Conservation (phyloP, 257 asterid genomes). For the Ilex asprella region DNA sequence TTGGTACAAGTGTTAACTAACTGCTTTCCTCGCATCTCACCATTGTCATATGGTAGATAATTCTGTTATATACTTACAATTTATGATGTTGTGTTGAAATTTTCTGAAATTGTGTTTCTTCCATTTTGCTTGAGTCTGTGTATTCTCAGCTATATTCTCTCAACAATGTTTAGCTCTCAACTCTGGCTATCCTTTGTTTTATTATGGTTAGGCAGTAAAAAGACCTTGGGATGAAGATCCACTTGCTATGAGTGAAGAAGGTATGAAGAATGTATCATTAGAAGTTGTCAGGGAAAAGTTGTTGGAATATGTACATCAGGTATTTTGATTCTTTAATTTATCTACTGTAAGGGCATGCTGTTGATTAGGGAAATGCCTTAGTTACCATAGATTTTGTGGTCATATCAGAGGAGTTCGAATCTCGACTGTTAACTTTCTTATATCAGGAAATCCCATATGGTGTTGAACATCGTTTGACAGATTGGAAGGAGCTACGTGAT, state of each 20-base stretch:
- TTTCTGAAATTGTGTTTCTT: too few species aligned
- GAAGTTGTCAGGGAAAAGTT: conserved; percentile 85
- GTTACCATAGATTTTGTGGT: too few species aligned
- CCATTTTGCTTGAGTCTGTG: too few species aligned
- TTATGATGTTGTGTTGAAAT: too few species aligned
- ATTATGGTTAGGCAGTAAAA: conserved; percentile 54
- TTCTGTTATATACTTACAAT: too few species aligned
- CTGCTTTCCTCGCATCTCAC: too few species aligned
- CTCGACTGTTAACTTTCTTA: not conserved
- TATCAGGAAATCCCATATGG: conserved; percentile 83
- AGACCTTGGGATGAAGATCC: conserved; percentile 99
- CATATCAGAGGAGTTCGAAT: not conserved
- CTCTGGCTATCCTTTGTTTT: conserved; percentile 5
- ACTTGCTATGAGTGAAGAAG: conserved; percentile 74
- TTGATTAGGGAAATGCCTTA: not conserved
- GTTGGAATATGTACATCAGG: conserved; percentile 91
- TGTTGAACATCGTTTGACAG: conserved; percentile 81
- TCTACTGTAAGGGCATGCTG: conserved; percentile 1
- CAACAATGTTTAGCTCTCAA: too few species aligned
- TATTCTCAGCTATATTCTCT: too few species aligned
- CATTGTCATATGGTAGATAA: too few species aligned
- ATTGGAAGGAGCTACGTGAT: conserved; percentile 86
- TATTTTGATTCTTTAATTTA: conserved; percentile 16
- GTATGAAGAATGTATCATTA: conserved; percentile 83
- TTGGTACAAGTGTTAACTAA: too few species aligned